Percentiles rank a stretch among this genome's conserved stretches.
Evolutionary conservation across 2,329 filamentous ascomycete species (phyloP).

Genomic region (Fusarium burgessii): DNA sequence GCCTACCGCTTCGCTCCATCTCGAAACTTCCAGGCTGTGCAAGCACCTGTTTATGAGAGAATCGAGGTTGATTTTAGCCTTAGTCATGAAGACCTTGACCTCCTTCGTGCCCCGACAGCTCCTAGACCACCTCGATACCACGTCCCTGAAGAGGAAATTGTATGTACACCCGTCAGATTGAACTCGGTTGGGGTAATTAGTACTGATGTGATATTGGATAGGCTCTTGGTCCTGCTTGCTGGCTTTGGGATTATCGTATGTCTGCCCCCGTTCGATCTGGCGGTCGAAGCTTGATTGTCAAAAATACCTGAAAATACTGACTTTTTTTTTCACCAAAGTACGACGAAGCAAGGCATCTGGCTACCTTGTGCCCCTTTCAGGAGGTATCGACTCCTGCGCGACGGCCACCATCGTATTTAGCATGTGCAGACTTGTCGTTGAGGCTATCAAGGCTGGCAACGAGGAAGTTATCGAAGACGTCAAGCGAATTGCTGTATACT

Average conservation of each 20-base stretch:
- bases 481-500: conserved; percentile 42
- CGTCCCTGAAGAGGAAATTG: conserved; percentile 43
- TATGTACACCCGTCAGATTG: background rate
- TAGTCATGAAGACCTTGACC: conserved; percentile 49
- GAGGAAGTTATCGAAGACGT: conserved; percentile 53
- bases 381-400: conserved; percentile 41
- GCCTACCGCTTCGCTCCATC: conserved; percentile 67
- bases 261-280: background rate
- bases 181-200: background rate
- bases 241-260: conserved; percentile 33
- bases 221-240: conserved; percentile 32
- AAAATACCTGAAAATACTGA: background rate
- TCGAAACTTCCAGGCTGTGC: conserved; percentile 68
- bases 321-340: background rate
- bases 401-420: conserved; percentile 51
- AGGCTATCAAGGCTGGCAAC: conserved; percentile 33
- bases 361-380: conserved; percentile 31
- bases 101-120: conserved; percentile 47
- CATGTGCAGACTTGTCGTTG: conserved; percentile 66
- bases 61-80: conserved; percentile 46
- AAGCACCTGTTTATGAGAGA: conserved; percentile 32
- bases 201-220: conserved; percentile 1
- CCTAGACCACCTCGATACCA: conserved; percentile 37
- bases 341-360: conserved; percentile 28
- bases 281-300: background rate